Base-by-base conservation (phyloP, 306 rosid genomes). In the Corylus heterophylla region DNA sequence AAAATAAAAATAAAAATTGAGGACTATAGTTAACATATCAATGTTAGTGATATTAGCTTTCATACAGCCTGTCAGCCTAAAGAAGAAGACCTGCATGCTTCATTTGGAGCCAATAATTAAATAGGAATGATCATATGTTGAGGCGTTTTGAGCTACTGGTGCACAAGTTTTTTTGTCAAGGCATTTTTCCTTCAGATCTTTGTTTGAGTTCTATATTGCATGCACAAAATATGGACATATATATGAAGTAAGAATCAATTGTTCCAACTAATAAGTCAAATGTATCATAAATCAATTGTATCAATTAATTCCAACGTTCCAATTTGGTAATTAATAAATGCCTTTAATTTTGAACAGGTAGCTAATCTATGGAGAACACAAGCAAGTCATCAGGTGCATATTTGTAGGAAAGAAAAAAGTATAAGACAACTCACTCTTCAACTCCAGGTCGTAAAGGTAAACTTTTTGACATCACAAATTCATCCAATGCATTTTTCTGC, bases 391-490 rank as follows among this genome's bases (percentile, higher is more conserved):
- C 74, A 55, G 52, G 54, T 76, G 79, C 29, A 62, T 50, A 77
- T 66, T 64, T 61, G 63, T 42, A 51, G 4, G 3, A 49, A 9
- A 12, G 52, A 49, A 79, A 62, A 70, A 81, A 81, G 76, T 59
- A 70, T 14, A 18, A 74, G 83, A 64, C 68, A 83, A 87, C 98
- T 89, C 86, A 92, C 98, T 88, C 91, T 88, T 89, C 91, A 84
- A 89, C 86, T 83, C 97, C 98, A 80, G 98, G 97, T 50, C 97
- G 92, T 71, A 92, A 81, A 74, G 94, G 91, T 79, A 87, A 83
- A 76, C 82, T 84, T 75, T 80, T 83, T 85, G 98, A 94, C 72
- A 85, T 87, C 81, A 89, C 75, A 87, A 87, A 85, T 85, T 92
- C 95, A 84, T 88, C 87, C 84, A 91, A 71, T 0, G 97, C 95